Base-by-base conservation (phyloP, 2,329 filamentous ascomycete species). In the Pyrenophora seminiperda region DNA sequence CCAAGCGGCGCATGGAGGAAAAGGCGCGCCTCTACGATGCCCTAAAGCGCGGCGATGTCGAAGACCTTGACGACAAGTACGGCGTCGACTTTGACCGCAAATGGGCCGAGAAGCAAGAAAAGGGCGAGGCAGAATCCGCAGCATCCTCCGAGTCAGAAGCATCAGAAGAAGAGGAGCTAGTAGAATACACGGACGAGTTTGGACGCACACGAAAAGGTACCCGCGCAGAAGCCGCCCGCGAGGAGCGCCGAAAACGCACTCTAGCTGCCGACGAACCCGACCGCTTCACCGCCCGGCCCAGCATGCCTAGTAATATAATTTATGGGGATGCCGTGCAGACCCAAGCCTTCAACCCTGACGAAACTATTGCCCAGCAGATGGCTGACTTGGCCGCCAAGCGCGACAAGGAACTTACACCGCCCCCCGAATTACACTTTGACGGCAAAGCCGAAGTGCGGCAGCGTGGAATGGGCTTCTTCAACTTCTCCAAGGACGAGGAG, bases 41-140 rank as follows among this genome's bases (percentile, higher is more conserved):
- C 30, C 87, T 99, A 84, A 96, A 96, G 74, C 83, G 89, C 27
- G 92, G 93, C n/a, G 87, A 96, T 67, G 54, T 79, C 33, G 83
- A 89, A 59, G 83, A 87, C 67, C 78, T 83, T 61, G 77, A 83
- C 33, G 83, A 86, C 61, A 81, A 83, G 18, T 82, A 79, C 56
- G 74, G 96, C 19, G 88, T 99, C 2, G 93, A 99, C 75, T 99
- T 99, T 73, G 94, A 97, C 74, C 82, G 88, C 53, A 99, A 97
- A 76, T 97, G 94, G 92, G 91, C 88, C 0, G 90, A 96, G 67
- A 76, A 78, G 18, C 78, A 85, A 46, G 73, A 71, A 3, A 65
- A 67, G 1, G 74, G 68, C 44, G 75, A 78, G 50, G 54, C 76
- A 5, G 73, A 71, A 2, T 73, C 76, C 1, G 76, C 77, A 11